Base-by-base conservation (phyloP, 2,329 filamentous ascomycete genomes). In the Dactylellina cionopaga region DNA sequence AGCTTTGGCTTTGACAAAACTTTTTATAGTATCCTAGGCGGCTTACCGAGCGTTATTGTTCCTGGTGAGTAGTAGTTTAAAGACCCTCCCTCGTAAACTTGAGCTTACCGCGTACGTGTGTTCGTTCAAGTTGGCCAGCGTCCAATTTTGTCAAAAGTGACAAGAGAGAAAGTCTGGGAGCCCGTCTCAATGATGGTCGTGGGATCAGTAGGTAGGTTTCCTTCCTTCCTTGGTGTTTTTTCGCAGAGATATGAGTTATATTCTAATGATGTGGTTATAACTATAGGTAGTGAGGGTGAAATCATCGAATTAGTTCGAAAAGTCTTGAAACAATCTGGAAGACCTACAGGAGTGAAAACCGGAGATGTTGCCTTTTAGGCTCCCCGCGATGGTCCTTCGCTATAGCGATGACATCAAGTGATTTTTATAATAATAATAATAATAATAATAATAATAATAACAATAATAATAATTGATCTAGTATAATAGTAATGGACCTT, bases 1-100 rank as follows among this genome's bases (percentile, higher is more conserved):
- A 71, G 56, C 27, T 71, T 71, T 39, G 56, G 65, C 7, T 71
- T 71, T 9, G 65, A 71, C 35, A 56, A 71, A 55, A 71, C 56
- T 6, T 70, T 70, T 19, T 71, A 71, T 19, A 63, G 56, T 6
- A 71, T 71, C 13, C 51, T 71, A 11, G 65, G 65, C 10, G 65
- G 56, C 1, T 27, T 62, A 1, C 65, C 65, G 2, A 63, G 56
- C 15, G 41, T 71, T 17, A 43, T 71, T 33, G 17, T 71, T 10
- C 56, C 56, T 6, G 47, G 65, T 71, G 39, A 55, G 25, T 22
- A 29, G 7, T 27, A n/a, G n/a, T n/a, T n/a, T n/a, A 7, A 19
- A 11, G 5, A 60, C 27, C 27, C 6, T 49, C 3, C 22, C 47
- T n/a, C 11, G 19, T 33, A 15, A n/a, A 15, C 13, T 27, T n/a